Evolutionary conservation across 768 basidiomycete species (phyloP), one percentile per base, ranked within the genome.

Genomic region (Hortiboletus flavorubellus): DNA sequence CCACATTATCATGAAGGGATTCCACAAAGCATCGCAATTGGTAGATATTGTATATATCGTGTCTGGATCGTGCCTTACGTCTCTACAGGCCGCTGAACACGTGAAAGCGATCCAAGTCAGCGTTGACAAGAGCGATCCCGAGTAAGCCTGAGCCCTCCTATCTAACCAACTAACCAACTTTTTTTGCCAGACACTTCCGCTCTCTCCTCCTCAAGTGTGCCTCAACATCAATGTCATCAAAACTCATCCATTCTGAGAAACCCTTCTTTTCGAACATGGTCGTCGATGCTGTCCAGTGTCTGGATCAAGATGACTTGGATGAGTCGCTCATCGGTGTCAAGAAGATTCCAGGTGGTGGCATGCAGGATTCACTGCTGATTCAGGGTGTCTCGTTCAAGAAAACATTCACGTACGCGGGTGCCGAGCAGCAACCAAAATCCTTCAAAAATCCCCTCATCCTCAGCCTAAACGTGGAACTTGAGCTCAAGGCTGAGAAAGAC

Each of bases 181-280:
- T 49, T 49, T 23, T 55, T 49, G 3, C 8, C 63, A 98, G 96
- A 61, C 84, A 84, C 63, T 97, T 98, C 82, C 93, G 87, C 46
- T 91, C 94, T 58, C 85, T 98, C 23, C 82, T 98, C 34, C 80
- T 97, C 63, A 95, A 97, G 78, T 97, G 94, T 73, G 97, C 97
- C 29, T 88, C 94, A 29, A 99, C 97, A 4, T 96, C 97, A n/a
- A 98, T 98, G 96, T 98, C 97, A 15, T 98, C 96, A 58, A 99
- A 98, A 73, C 84, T 98, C 57, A 98, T 99, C 64, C 96, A 98
- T 71, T 93, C 93, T 14, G 93, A 98, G 75, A 98, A 97, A 67
- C 97, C 96, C 1, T 98, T 98, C 77, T 99, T 99, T 78, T 91
- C 95, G 11, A 85, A 89, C 60, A 98, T 99, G 95, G 97, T 97